Base-by-base conservation (phyloP, 805 yeast species). In the Kodamaea hsintzibuensis region DNA sequence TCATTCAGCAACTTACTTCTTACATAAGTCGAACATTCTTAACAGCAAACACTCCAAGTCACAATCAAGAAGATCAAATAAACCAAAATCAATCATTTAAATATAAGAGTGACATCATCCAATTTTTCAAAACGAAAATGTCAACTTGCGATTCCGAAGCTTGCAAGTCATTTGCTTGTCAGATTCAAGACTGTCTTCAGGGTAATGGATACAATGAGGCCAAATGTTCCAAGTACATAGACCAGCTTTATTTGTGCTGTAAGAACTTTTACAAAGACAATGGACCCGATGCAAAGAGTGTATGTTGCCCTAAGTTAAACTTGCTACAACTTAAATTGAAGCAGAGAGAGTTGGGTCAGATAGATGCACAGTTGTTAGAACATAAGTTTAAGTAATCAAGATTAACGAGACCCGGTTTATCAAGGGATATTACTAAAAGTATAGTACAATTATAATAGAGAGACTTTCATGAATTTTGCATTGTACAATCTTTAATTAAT, bases 121-220 rank as follows among this genome's bases (percentile, higher is more conserved):
- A 30, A 30, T 8, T 30, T 30, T 30, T 30, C 13, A 7, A 45
- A 14, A 19, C 22, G 40, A n/a, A 27, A n/a, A 30, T 30, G 35
- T 30, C 35, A 5, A 5, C n/a, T 17, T 17, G 44, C 12, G 18
- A 22, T 16, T 49, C 52, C 3, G 52, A 49, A 44, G 40, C 88
- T 1, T 90, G 96, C 69, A 88, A 88, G 64, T 79, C 88, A 5
- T 79, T 86, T 58, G 96, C 96, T 1, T 90, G 96, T 71, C 85
- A 84, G 2, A 90, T 90, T 40, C 96, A 89, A 68, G 88, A 86
- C 60, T 91, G 98, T 64, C 71, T 91, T 8, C 79, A 81, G 50
- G 64, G 71, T 22, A 78, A 79, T 59, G 78, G 81, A 40, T 91
- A 84, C 70, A 79, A 89, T 66, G 97, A 92, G 65, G 67, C 88